Evolutionary conservation across 352 stramenopile genomes (phyloP).

Genomic region (Phytopythium sindhum): DNA sequence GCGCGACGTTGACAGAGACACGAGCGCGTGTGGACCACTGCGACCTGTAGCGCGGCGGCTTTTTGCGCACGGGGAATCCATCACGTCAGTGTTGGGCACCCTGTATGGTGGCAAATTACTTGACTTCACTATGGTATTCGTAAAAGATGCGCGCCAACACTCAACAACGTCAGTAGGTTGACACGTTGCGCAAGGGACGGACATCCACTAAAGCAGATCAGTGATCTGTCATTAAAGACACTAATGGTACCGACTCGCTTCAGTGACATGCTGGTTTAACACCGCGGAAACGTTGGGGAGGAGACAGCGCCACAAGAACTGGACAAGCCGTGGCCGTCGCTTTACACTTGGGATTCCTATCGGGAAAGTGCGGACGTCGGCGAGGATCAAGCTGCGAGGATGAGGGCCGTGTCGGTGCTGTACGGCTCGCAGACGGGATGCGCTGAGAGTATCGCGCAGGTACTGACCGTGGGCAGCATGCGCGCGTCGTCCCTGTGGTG

Average conservation of each 20-base stretch:
- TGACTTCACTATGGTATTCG: background rate
- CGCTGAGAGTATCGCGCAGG: conserved; percentile 82
- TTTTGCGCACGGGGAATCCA: background rate
- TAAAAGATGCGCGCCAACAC: background rate
- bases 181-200: background rate
- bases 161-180: background rate
- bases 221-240: no score
- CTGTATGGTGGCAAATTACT: background rate
- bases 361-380: background rate
- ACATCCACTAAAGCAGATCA: background rate
- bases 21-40: background rate
- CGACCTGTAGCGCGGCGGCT: background rate
- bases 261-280: no score
- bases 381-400: background rate
- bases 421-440: conserved; percentile 89
- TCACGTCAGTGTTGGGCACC: background rate
- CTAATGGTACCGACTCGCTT: no score
- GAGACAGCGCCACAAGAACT: background rate
- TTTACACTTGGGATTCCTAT: background rate
- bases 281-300: background rate
- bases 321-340: background rate
- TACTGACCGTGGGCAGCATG: conserved; percentile 4
- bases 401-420: conserved; percentile 46
- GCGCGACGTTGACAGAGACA: background rate
- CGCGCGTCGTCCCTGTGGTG: background rate